phyloP scores from a whole-genome alignment of 2,329 filamentous ascomycete genomes.

The Sclerotinia sclerotiorum region DNA sequence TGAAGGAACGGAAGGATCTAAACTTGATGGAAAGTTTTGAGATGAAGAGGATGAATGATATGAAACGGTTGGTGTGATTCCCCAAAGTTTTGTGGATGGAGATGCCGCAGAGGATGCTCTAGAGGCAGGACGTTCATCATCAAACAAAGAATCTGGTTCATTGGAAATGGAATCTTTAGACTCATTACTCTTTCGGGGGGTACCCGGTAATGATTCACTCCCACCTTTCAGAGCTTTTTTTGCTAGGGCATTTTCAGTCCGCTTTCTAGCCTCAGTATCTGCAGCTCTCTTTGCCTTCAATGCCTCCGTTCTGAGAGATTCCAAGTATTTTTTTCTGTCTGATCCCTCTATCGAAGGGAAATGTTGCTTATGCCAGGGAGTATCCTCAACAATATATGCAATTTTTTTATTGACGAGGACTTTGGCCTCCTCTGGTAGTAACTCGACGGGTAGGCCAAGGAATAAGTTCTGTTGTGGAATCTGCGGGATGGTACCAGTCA shows the following conservation, averaged over 20 bases:
- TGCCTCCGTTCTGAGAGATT: slow-evolving; percentile 49
- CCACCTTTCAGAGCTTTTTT: slow-evolving; percentile 35
- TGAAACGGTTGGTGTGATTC: slow-evolving; percentile 49
- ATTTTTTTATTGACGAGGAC: slow-evolving; percentile 74
- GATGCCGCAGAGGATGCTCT: slow-evolving; percentile 34
- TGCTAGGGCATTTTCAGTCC: slow-evolving; percentile 33
- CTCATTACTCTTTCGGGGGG: slow-evolving; percentile 16
- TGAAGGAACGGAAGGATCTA: slow-evolving; percentile 45
- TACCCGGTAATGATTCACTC: slow-evolving; percentile 21
- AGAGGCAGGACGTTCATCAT: slow-evolving; percentile 42
- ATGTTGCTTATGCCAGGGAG: slow-evolving; percentile 63
- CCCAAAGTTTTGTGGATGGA: slow-evolving; percentile 30
- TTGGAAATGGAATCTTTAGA: slow-evolving; percentile 15
- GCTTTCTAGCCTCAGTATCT: slow-evolving; percentile 33
- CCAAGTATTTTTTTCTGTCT: slow-evolving; percentile 63
- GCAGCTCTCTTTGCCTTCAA: slow-evolving; percentile 49
- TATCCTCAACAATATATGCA: slow-evolving; percentile 80
- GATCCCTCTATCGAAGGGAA: slow-evolving; percentile 59
- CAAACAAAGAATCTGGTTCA: slow-evolving; percentile 32
- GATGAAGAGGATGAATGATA: slow-evolving; percentile 42
- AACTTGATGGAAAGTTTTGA: slow-evolving; percentile 30
- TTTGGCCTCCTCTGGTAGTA: slow-evolving; percentile 87
- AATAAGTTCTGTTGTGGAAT: slow-evolving; percentile 95
- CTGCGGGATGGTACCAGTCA: slow-evolving; percentile 86
- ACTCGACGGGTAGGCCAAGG: slow-evolving; percentile 80